These are phyloP conservation scores for Solanum medicagineum DNA, from an alignment of 257 asterid genomes.

Conservation along the genomic window DNA sequence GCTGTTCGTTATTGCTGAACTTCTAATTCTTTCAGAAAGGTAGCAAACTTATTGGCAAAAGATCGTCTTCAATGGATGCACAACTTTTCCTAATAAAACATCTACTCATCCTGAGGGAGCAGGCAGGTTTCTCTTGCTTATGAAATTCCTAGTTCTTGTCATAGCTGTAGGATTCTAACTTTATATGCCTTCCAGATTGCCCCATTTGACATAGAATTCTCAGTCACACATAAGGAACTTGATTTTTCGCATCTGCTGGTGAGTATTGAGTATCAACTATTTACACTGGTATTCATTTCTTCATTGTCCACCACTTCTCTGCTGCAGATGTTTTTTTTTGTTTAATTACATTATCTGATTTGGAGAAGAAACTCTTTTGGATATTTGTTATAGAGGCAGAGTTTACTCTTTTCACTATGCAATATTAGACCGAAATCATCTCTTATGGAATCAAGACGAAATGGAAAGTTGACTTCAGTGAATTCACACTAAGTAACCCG, in stretches of 20 bases:
- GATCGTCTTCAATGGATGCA: constrained; percentile 81
- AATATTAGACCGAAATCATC: not conserved
- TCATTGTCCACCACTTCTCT: not conserved
- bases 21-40: constrained; percentile 63
- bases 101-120: constrained; percentile 94
- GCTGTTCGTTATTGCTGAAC: constrained; percentile 5
- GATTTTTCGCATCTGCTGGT: constrained; percentile 99
- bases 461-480: not conserved
- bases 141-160: not conserved
- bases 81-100: constrained; percentile 88
- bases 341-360: not conserved
- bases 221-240: constrained; percentile 97
- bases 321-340: not conserved
- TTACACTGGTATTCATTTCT: not conserved
- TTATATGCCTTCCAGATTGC: constrained; percentile 63
- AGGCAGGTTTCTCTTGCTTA: constrained; percentile 14
- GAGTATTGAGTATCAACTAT: constrained; percentile 2
- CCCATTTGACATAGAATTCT: constrained; percentile 95
- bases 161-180: constrained; percentile 9
- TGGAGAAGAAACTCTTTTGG: not conserved
- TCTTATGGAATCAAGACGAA: not conserved
- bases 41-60: constrained; percentile 62
- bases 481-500: not conserved
- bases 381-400: not conserved
- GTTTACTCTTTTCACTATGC: not conserved